Percentiles rank a stretch among this genome's conserved stretches.
Evolutionary conservation across 106 monocot species (phyloP).

Genomic region (Dioscorea zingiberensis): DNA sequence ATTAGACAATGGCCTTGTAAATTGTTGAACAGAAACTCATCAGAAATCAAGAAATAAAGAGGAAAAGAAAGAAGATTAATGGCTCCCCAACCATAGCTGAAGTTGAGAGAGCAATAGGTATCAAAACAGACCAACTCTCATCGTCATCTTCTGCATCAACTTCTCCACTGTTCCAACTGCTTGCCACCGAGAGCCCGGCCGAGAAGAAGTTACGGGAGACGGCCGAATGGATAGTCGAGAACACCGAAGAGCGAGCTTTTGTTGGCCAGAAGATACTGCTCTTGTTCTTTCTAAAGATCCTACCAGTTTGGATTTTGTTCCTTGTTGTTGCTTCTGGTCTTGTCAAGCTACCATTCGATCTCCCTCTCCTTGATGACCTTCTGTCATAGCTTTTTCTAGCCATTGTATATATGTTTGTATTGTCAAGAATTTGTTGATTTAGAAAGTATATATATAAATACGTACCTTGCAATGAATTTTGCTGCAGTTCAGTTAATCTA

Average conservation of each 20-base stretch:
- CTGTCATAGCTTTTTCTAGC: too few species aligned
- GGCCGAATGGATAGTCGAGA: conserved; percentile 57
- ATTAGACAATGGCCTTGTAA: too few species aligned
- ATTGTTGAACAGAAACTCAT: too few species aligned
- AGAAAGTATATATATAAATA: too few species aligned
- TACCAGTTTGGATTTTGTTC: conserved; percentile 68
- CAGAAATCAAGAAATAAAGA: too few species aligned
- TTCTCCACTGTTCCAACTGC: conserved; percentile 35
- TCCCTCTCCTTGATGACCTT: conserved; percentile 55
- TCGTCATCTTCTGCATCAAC: background rate
- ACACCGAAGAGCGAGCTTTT: conserved; percentile 30
- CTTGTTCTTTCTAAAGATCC: conserved; percentile 37
- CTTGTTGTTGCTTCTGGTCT: conserved; percentile 59
- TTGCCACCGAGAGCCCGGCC: conserved; percentile 35
- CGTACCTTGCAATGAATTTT: too few species aligned
- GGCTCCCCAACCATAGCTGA: conserved; percentile 33
- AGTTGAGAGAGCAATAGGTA: conserved; percentile 51
- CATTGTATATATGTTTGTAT: too few species aligned
- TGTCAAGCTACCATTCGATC: conserved; percentile 51
- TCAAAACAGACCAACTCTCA: conserved; percentile 3
- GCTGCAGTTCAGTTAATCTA: too few species aligned
- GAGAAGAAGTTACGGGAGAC: conserved; percentile 59
- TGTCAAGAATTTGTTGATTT: too few species aligned
- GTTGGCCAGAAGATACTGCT: conserved; percentile 47
- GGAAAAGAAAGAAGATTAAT: background rate